Evolutionary conservation across 2,329 filamentous ascomycete species (phyloP).

Genomic region (Hyphodiscus sp.): DNA sequence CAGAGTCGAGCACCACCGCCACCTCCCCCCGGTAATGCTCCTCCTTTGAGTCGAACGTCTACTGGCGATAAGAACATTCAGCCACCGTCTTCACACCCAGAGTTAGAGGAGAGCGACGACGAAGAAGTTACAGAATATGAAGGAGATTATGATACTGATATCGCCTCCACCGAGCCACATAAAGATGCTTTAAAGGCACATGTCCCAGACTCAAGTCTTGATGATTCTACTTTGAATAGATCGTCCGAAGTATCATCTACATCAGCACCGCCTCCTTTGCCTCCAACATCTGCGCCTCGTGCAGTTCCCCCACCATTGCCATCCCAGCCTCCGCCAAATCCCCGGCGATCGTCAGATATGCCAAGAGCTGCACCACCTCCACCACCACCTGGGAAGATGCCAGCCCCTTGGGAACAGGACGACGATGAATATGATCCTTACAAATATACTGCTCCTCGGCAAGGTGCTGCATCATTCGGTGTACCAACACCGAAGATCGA

Average conservation of each 20-base stretch:
- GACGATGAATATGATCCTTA: conserved; percentile 68
- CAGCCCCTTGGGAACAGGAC: conserved; percentile 50
- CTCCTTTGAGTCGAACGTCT: conserved; percentile 47
- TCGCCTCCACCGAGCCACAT: conserved; percentile 85
- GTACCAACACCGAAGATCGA: conserved; percentile 19
- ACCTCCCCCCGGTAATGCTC: conserved; percentile 50
- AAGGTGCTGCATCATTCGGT: conserved; percentile 10
- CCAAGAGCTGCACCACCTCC: conserved; percentile 60
- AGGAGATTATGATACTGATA: conserved; percentile 96
- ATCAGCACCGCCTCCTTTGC: conserved; percentile 45
- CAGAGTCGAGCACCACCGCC: conserved; percentile 61
- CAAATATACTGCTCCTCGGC: conserved; percentile 41
- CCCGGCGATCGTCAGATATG: conserved; percentile 60
- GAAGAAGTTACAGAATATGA: conserved; percentile 93
- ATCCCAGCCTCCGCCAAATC: conserved; percentile 44
- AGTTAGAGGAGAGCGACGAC: conserved; percentile 59
- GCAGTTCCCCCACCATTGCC: conserved; percentile 60
- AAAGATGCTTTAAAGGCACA: conserved; percentile 89
- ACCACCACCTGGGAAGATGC: conserved; percentile 30
- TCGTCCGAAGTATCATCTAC: conserved; percentile 36
- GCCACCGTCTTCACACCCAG: conserved; percentile 37
- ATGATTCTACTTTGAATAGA: conserved; percentile 54
- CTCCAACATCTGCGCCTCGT: conserved; percentile 47
- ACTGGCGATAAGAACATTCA: conserved; percentile 47
- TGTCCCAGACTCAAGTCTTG: conserved; percentile 67